Evolutionary conservation across 352 stramenopile genomes (phyloP).

Genomic region (Halophytophthora polymorphica): DNA sequence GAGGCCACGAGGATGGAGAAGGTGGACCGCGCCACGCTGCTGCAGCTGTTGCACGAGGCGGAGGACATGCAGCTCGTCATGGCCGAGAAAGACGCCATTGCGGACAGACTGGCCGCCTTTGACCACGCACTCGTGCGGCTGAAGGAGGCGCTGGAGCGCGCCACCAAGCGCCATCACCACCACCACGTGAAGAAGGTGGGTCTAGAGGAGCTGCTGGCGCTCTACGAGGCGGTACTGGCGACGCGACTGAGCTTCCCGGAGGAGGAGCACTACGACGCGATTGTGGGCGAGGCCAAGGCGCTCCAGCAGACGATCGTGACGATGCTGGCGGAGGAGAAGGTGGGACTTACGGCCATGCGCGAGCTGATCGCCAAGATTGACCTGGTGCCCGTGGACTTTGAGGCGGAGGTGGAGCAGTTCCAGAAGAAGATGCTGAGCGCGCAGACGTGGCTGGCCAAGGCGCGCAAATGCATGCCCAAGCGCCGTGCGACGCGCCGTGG

Average conservation of each 20-base stretch:
- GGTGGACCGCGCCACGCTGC: conserved; percentile 46
- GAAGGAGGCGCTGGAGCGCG: conserved; percentile 65
- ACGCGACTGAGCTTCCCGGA: conserved; percentile 63
- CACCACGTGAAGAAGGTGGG: conserved; percentile 60
- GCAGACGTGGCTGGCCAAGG: conserved; percentile 83
- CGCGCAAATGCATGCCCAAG: conserved; percentile 85
- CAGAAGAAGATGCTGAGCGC: conserved; percentile 84
- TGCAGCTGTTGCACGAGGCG: conserved; percentile 50
- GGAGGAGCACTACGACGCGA: conserved; percentile 39
- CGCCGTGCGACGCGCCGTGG: conserved; percentile 54
- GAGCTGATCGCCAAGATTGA: conserved; percentile 80
- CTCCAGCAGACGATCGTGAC: conserved; percentile 59
- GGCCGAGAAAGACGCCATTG: conserved; percentile 32
- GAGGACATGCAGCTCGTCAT: conserved; percentile 57
- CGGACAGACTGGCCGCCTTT: conserved; percentile 45
- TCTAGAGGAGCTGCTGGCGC: conserved; percentile 48
- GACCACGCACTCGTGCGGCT: conserved; percentile 53
- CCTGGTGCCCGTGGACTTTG: conserved; percentile 84
- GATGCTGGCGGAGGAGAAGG: conserved; percentile 79
- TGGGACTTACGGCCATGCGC: conserved; percentile 77
- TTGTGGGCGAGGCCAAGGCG: conserved; percentile 58
- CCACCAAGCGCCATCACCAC: conserved; percentile 62
- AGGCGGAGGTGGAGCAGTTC: conserved; percentile 71
- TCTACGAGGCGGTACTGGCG: conserved; percentile 42
- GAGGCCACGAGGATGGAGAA: conserved; percentile 20